phyloP scores from a whole-genome alignment of 1,139 yeast genomes.

The Taiozyma sp. region DNA sequence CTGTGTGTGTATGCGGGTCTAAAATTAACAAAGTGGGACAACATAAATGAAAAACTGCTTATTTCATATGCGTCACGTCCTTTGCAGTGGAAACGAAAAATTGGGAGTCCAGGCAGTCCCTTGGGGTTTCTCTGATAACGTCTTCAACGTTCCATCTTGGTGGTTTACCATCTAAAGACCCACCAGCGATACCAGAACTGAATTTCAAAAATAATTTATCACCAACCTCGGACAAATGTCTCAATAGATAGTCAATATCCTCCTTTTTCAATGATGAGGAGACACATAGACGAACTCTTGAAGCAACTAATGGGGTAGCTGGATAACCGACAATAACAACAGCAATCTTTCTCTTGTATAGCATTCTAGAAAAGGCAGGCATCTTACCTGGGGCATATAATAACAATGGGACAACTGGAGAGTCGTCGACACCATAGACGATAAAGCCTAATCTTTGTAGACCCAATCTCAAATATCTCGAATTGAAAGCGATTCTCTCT shows the following conservation, averaged over 20 bases:
- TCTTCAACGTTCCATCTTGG: constrained; percentile 80
- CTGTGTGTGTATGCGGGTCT: neutral
- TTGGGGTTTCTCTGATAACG: constrained; percentile 67
- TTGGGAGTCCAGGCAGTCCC: constrained; percentile 53
- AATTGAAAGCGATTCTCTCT: constrained; percentile 91
- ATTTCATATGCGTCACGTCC: neutral
- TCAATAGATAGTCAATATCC: constrained; percentile 79
- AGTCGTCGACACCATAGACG: constrained; percentile 92
- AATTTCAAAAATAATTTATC: constrained; percentile 71
- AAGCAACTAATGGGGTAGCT: constrained; percentile 88
- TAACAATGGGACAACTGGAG: constrained; percentile 90
- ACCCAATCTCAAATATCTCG: constrained; percentile 88
- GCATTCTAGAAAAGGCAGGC: constrained; percentile 86
- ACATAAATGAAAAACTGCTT: neutral
- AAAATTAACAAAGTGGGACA: too few relatives aligned
- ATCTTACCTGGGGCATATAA: constrained; percentile 88
- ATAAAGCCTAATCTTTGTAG: constrained; percentile 89
- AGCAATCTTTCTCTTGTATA: constrained; percentile 78
- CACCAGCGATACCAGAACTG: constrained; percentile 75
- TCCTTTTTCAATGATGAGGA: constrained; percentile 90
- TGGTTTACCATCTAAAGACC: constrained; percentile 47
- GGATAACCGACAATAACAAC: constrained; percentile 98
- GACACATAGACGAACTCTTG: constrained; percentile 91
- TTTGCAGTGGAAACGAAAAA: constrained; percentile 28
- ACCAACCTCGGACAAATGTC: constrained; percentile 75